These are phyloP conservation scores for Alternaria alternata DNA, from an alignment of 2,329 filamentous ascomycete genomes.

Conservation along the genomic window DNA sequence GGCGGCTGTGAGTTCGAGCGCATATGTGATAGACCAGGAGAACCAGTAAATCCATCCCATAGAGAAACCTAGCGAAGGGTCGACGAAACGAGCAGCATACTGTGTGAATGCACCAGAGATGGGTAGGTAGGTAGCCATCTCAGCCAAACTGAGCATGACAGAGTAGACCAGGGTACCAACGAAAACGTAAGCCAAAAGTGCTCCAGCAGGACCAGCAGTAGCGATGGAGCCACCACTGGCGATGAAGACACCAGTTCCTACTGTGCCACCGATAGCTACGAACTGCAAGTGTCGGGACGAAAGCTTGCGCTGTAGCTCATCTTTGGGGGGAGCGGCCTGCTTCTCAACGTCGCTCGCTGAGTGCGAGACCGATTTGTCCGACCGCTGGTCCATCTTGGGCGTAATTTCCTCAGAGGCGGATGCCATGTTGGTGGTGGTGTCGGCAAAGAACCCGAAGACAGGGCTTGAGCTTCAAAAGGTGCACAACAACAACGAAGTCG, in stretches of 20 bases:
- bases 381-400: slow-evolving; percentile 40
- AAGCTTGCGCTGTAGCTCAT: slow-evolving; percentile 48
- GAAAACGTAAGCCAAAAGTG: slow-evolving; percentile 57
- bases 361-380: slow-evolving; percentile 41
- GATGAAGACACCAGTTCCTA: slow-evolving; percentile 64
- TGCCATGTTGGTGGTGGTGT: slow-evolving; percentile 30
- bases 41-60: slow-evolving; percentile 90
- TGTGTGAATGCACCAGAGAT: slow-evolving; percentile 78
- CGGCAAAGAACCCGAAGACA: slow-evolving; percentile 15
- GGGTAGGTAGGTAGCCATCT: slow-evolving; percentile 82
- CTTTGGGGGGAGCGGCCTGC: slow-evolving; percentile 34
- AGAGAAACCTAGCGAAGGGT: slow-evolving; percentile 75
- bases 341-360: slow-evolving; percentile 49
- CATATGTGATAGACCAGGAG: slow-evolving; percentile 76
- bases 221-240: slow-evolving; percentile 58
- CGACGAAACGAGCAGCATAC: slow-evolving; percentile 78
- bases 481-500: slow-evolving; percentile 20
- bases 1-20: slow-evolving; percentile 75
- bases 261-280: slow-evolving; percentile 53
- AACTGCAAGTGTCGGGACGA: slow-evolving; percentile 51
- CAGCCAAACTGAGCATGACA: slow-evolving; percentile 70
- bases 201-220: slow-evolving; percentile 58
- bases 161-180: slow-evolving; percentile 76
- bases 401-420: slow-evolving; percentile 32
- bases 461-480: slow-evolving; percentile 20